Conservation (phyloP, 139 green algal species). For the Parachlorella kessleri region DNA sequence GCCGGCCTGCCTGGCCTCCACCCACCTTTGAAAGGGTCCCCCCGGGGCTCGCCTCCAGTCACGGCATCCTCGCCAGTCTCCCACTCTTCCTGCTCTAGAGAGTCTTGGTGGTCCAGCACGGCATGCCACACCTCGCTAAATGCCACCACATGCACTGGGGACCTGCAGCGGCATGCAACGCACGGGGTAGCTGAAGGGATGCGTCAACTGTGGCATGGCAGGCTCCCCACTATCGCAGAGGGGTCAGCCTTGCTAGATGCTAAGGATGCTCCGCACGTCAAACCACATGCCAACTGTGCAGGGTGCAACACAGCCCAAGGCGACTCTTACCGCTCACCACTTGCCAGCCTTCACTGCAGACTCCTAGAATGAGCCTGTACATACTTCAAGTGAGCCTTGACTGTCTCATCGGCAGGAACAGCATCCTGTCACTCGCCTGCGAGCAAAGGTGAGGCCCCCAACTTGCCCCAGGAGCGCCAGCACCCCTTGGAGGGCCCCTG, state of each 20-base stretch:
- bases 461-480: not conserved
- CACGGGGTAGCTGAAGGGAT: not conserved
- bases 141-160: not conserved
- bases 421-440: no score
- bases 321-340: not conserved
- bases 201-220: not conserved
- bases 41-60: not conserved
- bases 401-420: no score
- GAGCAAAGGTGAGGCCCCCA: not conserved
- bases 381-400: no score
- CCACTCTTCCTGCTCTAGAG: slow-evolving; percentile 14
- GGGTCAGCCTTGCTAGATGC: no score
- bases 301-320: no score
- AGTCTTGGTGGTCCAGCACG: slow-evolving; percentile 30
- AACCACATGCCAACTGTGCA: no score
- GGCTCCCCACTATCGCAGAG: not conserved
- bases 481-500: no score
- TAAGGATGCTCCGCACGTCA: no score
- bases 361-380: not conserved
- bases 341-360: not conserved
- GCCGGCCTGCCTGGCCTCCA: not conserved
- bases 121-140: slow-evolving; percentile 31
- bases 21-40: not conserved
- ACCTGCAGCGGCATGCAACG: not conserved
- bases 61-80: not conserved